A percentile compares a stretch with the other conserved stretches of the same genome.
Evolutionary conservation across 2,329 filamentous ascomycete genomes (phyloP).

Genomic region (Pseudovirgaria hyperparasitica): DNA sequence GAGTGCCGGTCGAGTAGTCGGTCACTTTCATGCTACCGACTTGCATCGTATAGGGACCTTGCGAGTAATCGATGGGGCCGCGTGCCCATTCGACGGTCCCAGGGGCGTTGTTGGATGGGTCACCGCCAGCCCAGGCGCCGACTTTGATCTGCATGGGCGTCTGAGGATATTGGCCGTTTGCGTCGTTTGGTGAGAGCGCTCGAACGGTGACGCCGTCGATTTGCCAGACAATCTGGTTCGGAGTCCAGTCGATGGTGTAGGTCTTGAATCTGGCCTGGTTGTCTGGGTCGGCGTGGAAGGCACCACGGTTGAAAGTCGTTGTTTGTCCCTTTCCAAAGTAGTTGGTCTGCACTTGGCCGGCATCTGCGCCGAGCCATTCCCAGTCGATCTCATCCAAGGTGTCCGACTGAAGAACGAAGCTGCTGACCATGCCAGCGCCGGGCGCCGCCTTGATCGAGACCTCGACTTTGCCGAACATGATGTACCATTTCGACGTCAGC

Average conservation of each 20-base stretch:
- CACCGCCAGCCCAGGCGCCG: slow-evolving; percentile 84
- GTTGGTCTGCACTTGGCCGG: slow-evolving; percentile 77
- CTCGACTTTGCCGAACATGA: slow-evolving; percentile 95
- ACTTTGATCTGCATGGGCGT: slow-evolving; percentile 92
- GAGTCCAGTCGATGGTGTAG: slow-evolving; percentile 87
- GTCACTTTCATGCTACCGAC: slow-evolving; percentile 64
- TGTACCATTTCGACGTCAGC: slow-evolving; percentile 85
- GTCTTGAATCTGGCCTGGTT: slow-evolving; percentile 71
- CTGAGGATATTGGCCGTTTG: slow-evolving; percentile 76
- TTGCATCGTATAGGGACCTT: slow-evolving; percentile 77
- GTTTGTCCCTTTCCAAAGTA: slow-evolving; percentile 93
- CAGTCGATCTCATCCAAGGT: slow-evolving; percentile 92
- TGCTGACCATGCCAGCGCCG: slow-evolving; percentile 85
- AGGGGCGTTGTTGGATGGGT: slow-evolving; percentile 63
- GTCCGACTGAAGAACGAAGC: slow-evolving; percentile 82
- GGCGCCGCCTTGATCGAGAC: slow-evolving; percentile 75
- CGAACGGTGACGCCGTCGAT: slow-evolving; percentile 69
- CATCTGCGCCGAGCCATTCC: slow-evolving; percentile 80
- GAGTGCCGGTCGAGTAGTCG: slow-evolving; percentile 85
- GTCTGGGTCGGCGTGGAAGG: slow-evolving; percentile 55
- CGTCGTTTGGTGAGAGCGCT: slow-evolving; percentile 56
- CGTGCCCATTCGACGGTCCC: slow-evolving; percentile 88
- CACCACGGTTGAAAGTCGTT: slow-evolving; percentile 73
- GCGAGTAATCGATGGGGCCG: slow-evolving; percentile 69
- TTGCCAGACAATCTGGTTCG: slow-evolving; percentile 72